These are phyloP conservation scores for Capsicum chinense DNA, from an alignment of 257 asterid species.

Conservation along the genomic window DNA sequence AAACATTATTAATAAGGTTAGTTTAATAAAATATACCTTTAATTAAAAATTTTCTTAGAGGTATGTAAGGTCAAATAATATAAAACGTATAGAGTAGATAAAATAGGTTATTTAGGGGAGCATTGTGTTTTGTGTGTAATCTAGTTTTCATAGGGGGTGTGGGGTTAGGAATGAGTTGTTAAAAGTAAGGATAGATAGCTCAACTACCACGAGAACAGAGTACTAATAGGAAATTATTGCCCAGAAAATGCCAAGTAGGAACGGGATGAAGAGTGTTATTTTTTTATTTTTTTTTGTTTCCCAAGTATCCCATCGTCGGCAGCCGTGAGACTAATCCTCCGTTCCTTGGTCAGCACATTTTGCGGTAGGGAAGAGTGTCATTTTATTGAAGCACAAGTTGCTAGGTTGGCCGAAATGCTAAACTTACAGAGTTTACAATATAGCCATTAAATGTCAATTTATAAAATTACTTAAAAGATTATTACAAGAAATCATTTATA, in stretches of 20 bases:
- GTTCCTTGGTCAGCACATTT: too few species aligned
- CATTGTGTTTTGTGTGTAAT: slow-evolving; percentile 2
- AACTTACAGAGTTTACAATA: too few species aligned
- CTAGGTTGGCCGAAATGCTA: not conserved
- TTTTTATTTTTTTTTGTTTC: too few species aligned
- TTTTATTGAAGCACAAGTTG: not conserved
- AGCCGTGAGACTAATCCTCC: too few species aligned
- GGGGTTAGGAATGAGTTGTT: slow-evolving; percentile 34
- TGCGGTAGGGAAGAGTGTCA: not conserved
- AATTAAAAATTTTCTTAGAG: too few species aligned
- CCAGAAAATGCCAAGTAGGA: not conserved
- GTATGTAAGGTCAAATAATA: too few species aligned
- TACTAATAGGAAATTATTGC: slow-evolving; percentile 16
- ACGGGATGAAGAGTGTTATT: too few species aligned
- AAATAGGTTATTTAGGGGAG: too few species aligned
- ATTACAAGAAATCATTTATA: not conserved
- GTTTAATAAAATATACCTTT: too few species aligned
- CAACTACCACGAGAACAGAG: slow-evolving; percentile 37
- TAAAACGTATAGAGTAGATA: not conserved
- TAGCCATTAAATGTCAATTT: not conserved
- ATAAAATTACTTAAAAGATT: not conserved
- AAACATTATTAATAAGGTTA: too few species aligned
- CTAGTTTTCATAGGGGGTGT: not conserved
- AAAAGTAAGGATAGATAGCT: slow-evolving; percentile 34
- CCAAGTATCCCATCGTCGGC: too few species aligned